Evolutionary conservation across 2,329 filamentous ascomycete species (phyloP).

Genomic region (Epichloe glyceriae): DNA sequence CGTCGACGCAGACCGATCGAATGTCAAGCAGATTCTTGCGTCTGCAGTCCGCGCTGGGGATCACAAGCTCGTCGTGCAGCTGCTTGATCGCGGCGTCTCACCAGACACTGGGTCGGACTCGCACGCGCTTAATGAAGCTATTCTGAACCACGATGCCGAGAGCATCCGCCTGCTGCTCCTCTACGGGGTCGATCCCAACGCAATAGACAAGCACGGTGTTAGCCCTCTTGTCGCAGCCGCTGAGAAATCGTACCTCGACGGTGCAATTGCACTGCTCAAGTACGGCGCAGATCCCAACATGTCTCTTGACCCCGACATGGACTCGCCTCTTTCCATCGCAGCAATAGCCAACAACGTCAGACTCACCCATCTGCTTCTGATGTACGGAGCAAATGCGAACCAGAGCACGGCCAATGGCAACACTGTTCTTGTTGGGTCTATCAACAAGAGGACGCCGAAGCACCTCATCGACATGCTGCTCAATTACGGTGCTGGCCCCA

Average conservation of each 20-base stretch:
- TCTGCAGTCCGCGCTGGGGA: slow-evolving; percentile 44
- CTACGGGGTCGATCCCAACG: slow-evolving; percentile 45
- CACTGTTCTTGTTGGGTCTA: slow-evolving; percentile 46
- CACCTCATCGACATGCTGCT: slow-evolving; percentile 46
- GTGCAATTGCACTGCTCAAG: slow-evolving; percentile 46
- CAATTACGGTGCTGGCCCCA: slow-evolving; percentile 44
- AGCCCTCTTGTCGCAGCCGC: slow-evolving; percentile 39
- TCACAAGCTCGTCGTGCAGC: slow-evolving; percentile 41
- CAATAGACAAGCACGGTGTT: slow-evolving; percentile 31
- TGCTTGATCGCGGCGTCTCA: slow-evolving; percentile 44
- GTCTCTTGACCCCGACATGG: slow-evolving; percentile 33
- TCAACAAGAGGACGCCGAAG: slow-evolving; percentile 43
- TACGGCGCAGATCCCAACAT: slow-evolving; percentile 50
- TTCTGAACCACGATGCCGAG: slow-evolving; percentile 37
- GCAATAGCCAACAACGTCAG: slow-evolving; percentile 38
- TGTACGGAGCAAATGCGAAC: slow-evolving; percentile 47
- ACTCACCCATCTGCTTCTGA: slow-evolving; percentile 45
- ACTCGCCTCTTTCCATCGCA: slow-evolving; percentile 41
- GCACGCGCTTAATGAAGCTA: slow-evolving; percentile 39
- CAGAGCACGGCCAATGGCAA: slow-evolving; percentile 41
- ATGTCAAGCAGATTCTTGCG: slow-evolving; percentile 34
- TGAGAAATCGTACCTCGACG: slow-evolving; percentile 41
- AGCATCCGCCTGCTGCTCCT: slow-evolving; percentile 40
- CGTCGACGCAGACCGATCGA: slow-evolving; percentile 27
- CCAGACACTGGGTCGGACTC: slow-evolving; percentile 33